These are phyloP conservation scores for Cercophora scortea DNA, from an alignment of 495 filamentous ascomycete species.

Conservation along the genomic window DNA sequence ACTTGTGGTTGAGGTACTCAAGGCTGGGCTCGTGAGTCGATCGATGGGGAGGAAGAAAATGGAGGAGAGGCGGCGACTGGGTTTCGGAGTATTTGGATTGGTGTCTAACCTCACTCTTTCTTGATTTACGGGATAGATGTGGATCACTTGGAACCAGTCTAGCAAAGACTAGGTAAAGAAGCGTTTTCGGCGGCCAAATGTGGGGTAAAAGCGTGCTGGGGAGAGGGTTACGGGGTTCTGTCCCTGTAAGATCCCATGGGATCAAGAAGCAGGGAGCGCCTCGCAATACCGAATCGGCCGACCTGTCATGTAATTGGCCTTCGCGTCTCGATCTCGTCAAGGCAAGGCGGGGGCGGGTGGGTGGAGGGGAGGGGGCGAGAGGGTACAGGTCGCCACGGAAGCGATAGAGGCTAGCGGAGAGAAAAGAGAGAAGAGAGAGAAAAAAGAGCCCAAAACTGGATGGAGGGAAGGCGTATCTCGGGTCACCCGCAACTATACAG, in stretches of 20 bases:
- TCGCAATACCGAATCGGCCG: constrained; percentile 5
- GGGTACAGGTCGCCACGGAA: neutral
- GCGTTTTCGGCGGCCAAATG: constrained; percentile 22
- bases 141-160: constrained; percentile 11
- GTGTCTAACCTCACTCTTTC: constrained; percentile 6
- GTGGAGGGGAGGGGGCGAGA: neutral
- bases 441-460: neutral
- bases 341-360: neutral
- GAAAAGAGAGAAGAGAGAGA: too few species aligned
- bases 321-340: neutral
- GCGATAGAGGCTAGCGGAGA: neutral
- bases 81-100: constrained; percentile 11
- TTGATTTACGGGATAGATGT: neutral
- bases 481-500: constrained; percentile 17
- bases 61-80: constrained; percentile 16
- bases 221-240: neutral
- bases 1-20: neutral
- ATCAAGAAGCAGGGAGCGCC: constrained; percentile 7
- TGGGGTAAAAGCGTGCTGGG: constrained; percentile 17
- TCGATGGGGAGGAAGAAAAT: constrained; percentile 9
- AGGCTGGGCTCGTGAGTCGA: neutral
- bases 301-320: neutral
- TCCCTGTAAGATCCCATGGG: constrained; percentile 1
- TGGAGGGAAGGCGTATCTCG: neutral
- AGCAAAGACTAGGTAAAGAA: constrained; percentile 4